Percentiles rank a stretch among this genome's conserved stretches.
phyloP scores from a whole-genome alignment of 2,329 filamentous ascomycete species.

The Ascochyta pisi region DNA sequence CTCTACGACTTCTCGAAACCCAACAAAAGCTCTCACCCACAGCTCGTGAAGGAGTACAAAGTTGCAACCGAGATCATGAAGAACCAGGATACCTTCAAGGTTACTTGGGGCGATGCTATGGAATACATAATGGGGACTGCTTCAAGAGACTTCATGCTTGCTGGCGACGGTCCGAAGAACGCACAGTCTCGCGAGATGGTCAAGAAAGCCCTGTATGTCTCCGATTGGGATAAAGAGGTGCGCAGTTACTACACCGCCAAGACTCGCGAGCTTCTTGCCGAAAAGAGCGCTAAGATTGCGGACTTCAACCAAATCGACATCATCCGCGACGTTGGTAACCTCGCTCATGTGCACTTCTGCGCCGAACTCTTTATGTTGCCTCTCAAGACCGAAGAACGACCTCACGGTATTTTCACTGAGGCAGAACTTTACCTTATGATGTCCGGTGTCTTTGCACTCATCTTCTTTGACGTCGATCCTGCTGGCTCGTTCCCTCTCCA shows the following conservation, averaged over 20 bases:
- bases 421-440: slow-evolving; percentile 62
- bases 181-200: slow-evolving; percentile 41
- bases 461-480: slow-evolving; percentile 64
- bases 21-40: slow-evolving; percentile 50
- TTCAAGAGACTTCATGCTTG: slow-evolving; percentile 64
- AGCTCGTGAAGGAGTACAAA: slow-evolving; percentile 67
- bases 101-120: slow-evolving; percentile 69
- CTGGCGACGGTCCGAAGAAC: slow-evolving; percentile 45
- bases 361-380: slow-evolving; percentile 63
- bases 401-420: slow-evolving; percentile 61
- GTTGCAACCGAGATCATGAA: slow-evolving; percentile 68
- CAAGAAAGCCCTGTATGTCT: slow-evolving; percentile 64
- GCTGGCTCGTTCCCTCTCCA: slow-evolving; percentile 60
- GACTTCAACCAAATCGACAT: slow-evolving; percentile 73
- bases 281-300: slow-evolving; percentile 70
- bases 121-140: slow-evolving; percentile 67
- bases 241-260: slow-evolving; percentile 72
- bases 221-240: slow-evolving; percentile 68
- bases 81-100: slow-evolving; percentile 67
- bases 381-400: slow-evolving; percentile 60
- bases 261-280: slow-evolving; percentile 66
- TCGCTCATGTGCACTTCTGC: slow-evolving; percentile 62
- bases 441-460: slow-evolving; percentile 59
- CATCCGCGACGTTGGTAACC: slow-evolving; percentile 64
- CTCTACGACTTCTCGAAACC: slow-evolving; percentile 75